Evolutionary conservation across 163 green algal genomes (phyloP), one percentile per base, ranked within the genome.

Genomic region (Botryococcus braunii): DNA sequence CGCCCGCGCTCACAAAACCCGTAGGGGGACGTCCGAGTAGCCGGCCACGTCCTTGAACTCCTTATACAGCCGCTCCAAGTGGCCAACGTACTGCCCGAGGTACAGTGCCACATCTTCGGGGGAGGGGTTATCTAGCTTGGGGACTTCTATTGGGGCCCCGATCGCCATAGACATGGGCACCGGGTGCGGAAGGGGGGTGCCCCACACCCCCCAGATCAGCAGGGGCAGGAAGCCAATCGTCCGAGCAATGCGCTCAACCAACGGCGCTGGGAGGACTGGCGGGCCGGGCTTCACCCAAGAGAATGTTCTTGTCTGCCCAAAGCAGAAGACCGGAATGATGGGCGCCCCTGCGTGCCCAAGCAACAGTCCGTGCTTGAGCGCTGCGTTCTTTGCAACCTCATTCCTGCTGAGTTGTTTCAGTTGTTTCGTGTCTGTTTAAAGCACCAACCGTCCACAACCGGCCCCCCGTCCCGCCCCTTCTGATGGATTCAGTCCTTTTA

Each of bases 281-380:
- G 65, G 65, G 21, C 65, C 48, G 9, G 63, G 35, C 25, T 56
- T 47, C 17, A 55, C 4, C 25, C 38, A 70, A 37, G 9, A 9
- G 35, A 47, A 64, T n/a, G 27, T 32, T 4, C 38, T n/a, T n/a
- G 48, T 64, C 65, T 70, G 65, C 17, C 65, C 65, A 55, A 70
- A 70, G 29, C 34, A 47, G 35, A 64, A 70, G n/a, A 63, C 48
- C 2, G 65, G 65, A 25, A 70, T 50, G 36, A 70, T 36, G 9
- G 65, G 49, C 25, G 65, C 65, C 0, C 65, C 65, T 70, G 65
- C 65, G 11, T 29, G n/a, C n/a, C n/a, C n/a, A n/a, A n/a, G n/a
- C n/a, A n/a, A n/a, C 41, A 21, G 31, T 43, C 34, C 21, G 17
- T 47, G 25, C 29, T 27, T 6, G 13, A 34, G 13, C 52, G 34